phyloP scores from a whole-genome alignment of 139 green algal genomes.

The Diplosphaera chodatii region DNA sequence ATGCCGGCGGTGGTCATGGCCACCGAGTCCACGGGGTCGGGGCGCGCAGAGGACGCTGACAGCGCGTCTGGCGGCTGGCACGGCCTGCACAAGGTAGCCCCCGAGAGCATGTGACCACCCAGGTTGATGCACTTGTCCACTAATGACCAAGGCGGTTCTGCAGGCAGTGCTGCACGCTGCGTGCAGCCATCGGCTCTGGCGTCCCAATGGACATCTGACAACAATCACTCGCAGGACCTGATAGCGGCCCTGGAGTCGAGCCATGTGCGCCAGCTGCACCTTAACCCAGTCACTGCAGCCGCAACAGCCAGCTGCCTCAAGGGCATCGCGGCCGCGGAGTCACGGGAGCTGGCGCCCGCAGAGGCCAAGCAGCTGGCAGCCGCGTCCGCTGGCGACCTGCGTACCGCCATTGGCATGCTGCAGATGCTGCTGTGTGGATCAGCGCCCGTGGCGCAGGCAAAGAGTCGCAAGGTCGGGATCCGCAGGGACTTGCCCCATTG shows the following conservation, averaged over 20 bases:
- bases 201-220: not conserved
- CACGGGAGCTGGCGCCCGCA: conserved; percentile 7
- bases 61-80: conserved; percentile 8
- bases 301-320: conserved; percentile 26
- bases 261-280: conserved; percentile 38
- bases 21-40: conserved; percentile 26
- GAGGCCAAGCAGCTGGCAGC: conserved; percentile 27
- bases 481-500: too few relatives aligned
- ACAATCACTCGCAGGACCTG: conserved; percentile 42
- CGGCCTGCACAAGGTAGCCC: conserved; percentile 50
- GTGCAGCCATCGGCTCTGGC: too few relatives aligned
- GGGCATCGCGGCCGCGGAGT: conserved; percentile 16
- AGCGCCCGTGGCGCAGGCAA: not conserved
- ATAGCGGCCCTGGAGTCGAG: conserved; percentile 32
- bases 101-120: too few relatives aligned
- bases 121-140: too few relatives aligned
- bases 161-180: too few relatives aligned
- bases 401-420: conserved; percentile 33
- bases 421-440: conserved; percentile 31
- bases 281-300: conserved; percentile 57
- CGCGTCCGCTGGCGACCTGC: conserved; percentile 29
- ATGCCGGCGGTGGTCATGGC: conserved; percentile 52
- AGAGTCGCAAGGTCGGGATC: not conserved
- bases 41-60: not conserved
- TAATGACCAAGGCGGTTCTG: too few relatives aligned